Percentiles rank a stretch among this genome's conserved stretches.
phyloP scores from a whole-genome alignment of 2,329 filamentous ascomycete species.

The Botrytis elliptica region DNA sequence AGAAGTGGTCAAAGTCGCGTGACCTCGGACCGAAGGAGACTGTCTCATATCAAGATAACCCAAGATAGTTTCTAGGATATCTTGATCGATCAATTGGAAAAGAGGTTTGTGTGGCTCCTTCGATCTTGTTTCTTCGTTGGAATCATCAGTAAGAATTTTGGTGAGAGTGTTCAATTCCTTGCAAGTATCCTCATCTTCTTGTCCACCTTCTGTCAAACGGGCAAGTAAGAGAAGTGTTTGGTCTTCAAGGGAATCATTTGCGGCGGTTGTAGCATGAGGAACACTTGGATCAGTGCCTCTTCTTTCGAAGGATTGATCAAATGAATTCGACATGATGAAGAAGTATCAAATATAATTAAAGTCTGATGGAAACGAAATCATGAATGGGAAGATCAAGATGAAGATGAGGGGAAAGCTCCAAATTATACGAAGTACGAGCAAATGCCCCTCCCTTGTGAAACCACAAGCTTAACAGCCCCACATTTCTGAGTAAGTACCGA shows the following conservation, averaged over 20 bases:
- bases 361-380: neutral
- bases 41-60: slow-evolving; percentile 82
- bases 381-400: slow-evolving; percentile 8
- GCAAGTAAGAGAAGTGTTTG: slow-evolving; percentile 60
- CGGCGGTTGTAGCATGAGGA: slow-evolving; percentile 22
- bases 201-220: slow-evolving; percentile 84
- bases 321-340: slow-evolving; percentile 12
- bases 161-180: slow-evolving; percentile 58
- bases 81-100: slow-evolving; percentile 62
- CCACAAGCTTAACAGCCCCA: slow-evolving; percentile 2
- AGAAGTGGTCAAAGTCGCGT: slow-evolving; percentile 78
- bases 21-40: slow-evolving; percentile 68
- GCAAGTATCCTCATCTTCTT: slow-evolving; percentile 73
- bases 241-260: slow-evolving; percentile 36
- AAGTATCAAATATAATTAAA: neutral
- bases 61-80: slow-evolving; percentile 82
- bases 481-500: neutral
- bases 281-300: slow-evolving; percentile 30
- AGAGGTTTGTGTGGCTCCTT: slow-evolving; percentile 41
- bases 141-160: slow-evolving; percentile 56
- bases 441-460: slow-evolving; percentile 11
- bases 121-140: slow-evolving; percentile 29
- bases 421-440: neutral
- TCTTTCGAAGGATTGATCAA: slow-evolving; percentile 16
- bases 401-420: neutral